Conservation (phyloP, 1,284 basidiomycete genomes). For the Schizopora paradoxa region DNA sequence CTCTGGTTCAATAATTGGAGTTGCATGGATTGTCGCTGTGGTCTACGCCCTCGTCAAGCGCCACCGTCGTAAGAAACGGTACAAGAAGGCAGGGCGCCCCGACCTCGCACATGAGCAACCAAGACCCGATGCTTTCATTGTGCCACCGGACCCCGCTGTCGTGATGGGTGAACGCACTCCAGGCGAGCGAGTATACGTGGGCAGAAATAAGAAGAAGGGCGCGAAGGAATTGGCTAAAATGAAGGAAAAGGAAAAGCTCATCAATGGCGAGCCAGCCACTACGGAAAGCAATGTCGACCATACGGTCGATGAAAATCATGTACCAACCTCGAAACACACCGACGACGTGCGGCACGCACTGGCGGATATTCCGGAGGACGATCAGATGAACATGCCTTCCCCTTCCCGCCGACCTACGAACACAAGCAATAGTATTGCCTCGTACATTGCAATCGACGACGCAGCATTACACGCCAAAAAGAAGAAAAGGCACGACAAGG, state of each 20-base stretch:
- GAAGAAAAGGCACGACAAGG: too few species aligned
- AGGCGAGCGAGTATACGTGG: conserved; percentile 37
- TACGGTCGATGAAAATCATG: too few species aligned
- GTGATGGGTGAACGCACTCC: conserved; percentile 41
- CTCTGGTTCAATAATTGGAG: conserved; percentile 45
- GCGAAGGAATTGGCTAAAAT: conserved; percentile 34
- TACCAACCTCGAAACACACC: too few species aligned
- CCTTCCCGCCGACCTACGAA: too few species aligned
- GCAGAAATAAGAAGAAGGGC: conserved; percentile 18
- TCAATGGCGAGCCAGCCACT: too few species aligned
- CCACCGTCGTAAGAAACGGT: conserved; percentile 27
- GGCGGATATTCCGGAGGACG: too few species aligned
- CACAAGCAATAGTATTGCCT: too few species aligned
- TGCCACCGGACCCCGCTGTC: conserved; percentile 65
- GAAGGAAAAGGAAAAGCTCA: conserved; percentile 14
- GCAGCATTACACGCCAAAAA: too few species aligned
- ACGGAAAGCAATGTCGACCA: too few species aligned
- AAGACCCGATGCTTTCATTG: conserved; percentile 35
- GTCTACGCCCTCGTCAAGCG: conserved; percentile 33
- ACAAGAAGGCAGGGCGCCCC: conserved; percentile 25
- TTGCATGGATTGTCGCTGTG: conserved; percentile 43
- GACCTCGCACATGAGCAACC: conserved; percentile 29
- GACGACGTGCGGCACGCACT: too few species aligned
- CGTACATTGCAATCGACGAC: too few species aligned
- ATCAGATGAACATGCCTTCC: too few species aligned